Base-by-base conservation (phyloP, 1,284 basidiomycete species). In the Jaminaea rosea region DNA sequence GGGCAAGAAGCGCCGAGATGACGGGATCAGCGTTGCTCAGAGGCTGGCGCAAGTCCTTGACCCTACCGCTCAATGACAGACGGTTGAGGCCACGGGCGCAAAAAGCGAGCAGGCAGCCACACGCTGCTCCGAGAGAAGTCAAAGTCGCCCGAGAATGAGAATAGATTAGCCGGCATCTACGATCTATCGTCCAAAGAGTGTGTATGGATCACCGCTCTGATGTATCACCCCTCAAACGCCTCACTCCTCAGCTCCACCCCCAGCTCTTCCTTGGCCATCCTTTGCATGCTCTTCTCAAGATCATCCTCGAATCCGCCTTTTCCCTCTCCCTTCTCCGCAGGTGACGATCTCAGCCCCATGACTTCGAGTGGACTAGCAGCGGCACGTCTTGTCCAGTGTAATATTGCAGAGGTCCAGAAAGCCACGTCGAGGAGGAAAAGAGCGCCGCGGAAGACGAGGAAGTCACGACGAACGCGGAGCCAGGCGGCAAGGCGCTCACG, bases 251-350 rank as follows among this genome's bases (percentile, higher is more conserved):
- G 15, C 19, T 26, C 32, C 41, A 42, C 39, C 11, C 39, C 39
- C 6, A 42, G 39, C 39, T 42, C 39, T 6, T 42, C 39, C 11
- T 23, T 15, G 24, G 39, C 39, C 58, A 68, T 56, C 39, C 61
- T 55, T n/a, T 59, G 53, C 66, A 70, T 68, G 21, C 54, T 53
- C 17, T 59, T 48, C 29, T 67, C 63, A 23, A 70, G 36, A 49
- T 70, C 67, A 41, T 67, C 67, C 44, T 70, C 66, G 34, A 70
- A 70, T 9, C 67, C 67, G 6, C 44, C 39, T 13, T 41, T 23
- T 5, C 50, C 24, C 39, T 11, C 50, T 19, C 47, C 44, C n/a
- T 53, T 48, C 10, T 27, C 39, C 49, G 36, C 61, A 53, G 24
- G 53, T 17, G 32, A 60, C 36, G 1, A 13, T n/a, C n/a, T n/a